Evolutionary conservation across 225 moss, liverwort and hornwort genomes (phyloP).

Genomic region (Lunularia cruciata): DNA sequence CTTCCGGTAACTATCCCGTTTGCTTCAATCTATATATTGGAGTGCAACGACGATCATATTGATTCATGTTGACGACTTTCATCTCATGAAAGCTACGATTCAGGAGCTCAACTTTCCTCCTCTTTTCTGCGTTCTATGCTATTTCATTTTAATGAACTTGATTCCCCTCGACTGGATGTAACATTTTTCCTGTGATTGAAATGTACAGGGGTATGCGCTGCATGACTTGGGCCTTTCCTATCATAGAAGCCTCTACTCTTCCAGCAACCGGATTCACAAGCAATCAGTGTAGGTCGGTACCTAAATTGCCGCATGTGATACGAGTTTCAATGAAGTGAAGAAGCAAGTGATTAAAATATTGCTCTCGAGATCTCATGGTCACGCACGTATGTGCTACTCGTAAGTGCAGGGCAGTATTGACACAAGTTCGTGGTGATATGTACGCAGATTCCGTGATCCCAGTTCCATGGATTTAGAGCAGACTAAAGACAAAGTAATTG

Average conservation of each 20-base stretch:
- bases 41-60: too few relatives aligned
- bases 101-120: background rate
- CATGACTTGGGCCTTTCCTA: background rate
- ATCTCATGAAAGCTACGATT: too few relatives aligned
- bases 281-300: conserved; percentile 11
- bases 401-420: background rate
- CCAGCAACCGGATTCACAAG: background rate
- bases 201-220: conserved; percentile 2
- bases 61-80: too few relatives aligned
- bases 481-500: too few relatives aligned
- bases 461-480: too few relatives aligned
- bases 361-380: too few relatives aligned
- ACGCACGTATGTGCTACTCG: background rate
- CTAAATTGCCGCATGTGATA: background rate
- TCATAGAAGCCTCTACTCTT: background rate
- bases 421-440: background rate
- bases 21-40: too few relatives aligned
- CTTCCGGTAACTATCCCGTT: too few relatives aligned
- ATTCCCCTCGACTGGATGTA: too few relatives aligned
- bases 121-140: background rate
- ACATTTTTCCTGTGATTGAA: background rate
- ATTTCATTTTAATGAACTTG: background rate
- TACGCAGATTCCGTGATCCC: conserved; percentile 14
- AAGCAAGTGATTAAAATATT: background rate
- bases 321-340: background rate